Percentiles rank a stretch among this genome's conserved stretches.
These are phyloP conservation scores for Pochonia chlamydosporia DNA, from an alignment of 2,329 filamentous ascomycete species.

Conservation along the genomic window DNA sequence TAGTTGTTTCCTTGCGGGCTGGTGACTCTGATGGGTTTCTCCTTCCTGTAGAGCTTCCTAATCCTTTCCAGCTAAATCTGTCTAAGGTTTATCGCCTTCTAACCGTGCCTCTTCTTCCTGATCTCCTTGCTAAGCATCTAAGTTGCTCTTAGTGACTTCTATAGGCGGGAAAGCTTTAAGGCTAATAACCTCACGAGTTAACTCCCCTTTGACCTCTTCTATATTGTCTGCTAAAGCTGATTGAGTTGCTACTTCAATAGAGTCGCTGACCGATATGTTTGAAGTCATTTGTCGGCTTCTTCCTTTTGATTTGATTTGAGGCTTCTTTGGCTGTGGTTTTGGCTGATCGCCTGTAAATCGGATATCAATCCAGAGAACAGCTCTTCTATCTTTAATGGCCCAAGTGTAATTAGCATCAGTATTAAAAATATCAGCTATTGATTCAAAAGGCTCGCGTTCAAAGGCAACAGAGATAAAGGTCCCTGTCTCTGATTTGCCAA, in stretches of 20 bases:
- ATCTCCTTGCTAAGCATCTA: background rate
- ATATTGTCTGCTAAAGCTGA: background rate
- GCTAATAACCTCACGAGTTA: background rate
- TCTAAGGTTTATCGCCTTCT: background rate
- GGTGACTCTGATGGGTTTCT: background rate
- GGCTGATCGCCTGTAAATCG: background rate
- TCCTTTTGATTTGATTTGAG: background rate
- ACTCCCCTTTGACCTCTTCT: background rate
- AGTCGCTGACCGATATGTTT: background rate
- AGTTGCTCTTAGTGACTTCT: background rate
- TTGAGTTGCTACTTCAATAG: background rate
- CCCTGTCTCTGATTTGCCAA: background rate
- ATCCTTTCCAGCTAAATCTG: background rate
- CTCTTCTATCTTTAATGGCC: background rate
- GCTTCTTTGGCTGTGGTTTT: background rate
- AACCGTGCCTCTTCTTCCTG: too few relatives aligned
- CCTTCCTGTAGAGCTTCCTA: too few relatives aligned
- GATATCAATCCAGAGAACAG: background rate
- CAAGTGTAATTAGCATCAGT: background rate
- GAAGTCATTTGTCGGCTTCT: too few relatives aligned
- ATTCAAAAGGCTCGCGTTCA: background rate
- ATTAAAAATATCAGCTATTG: background rate
- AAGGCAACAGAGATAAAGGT: background rate
- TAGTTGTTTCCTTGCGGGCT: background rate
- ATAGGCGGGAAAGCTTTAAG: background rate